phyloP scores from a whole-genome alignment of 2,329 filamentous ascomycete genomes.

The Ophiostoma ulmi region DNA sequence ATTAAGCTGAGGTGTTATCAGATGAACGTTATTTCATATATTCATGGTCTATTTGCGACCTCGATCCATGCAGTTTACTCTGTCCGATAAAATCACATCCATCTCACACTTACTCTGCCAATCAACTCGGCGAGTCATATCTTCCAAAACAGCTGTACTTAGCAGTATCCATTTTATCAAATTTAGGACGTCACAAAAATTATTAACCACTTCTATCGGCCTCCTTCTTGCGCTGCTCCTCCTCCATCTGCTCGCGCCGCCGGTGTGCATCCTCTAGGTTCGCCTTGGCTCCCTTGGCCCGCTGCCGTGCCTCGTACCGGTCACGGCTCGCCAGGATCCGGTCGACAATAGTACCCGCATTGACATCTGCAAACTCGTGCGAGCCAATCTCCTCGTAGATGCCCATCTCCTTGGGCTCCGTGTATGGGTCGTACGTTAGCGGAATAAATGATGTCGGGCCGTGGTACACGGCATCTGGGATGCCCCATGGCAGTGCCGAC shows the following conservation, averaged over 20 bases:
- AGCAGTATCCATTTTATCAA: background rate
- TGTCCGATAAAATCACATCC: no score
- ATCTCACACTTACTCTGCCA: no score
- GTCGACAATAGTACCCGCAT: constrained; percentile 85
- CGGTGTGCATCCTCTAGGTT: constrained; percentile 64
- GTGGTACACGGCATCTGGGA: constrained; percentile 81
- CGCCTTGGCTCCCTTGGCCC: constrained; percentile 83
- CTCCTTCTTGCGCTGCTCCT: constrained; percentile 44
- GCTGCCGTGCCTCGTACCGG: constrained; percentile 86
- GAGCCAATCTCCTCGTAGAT: constrained; percentile 74
- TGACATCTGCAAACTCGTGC: constrained; percentile 81
- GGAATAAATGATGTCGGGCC: constrained; percentile 92
- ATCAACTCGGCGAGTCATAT: no score
- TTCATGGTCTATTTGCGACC: no score
- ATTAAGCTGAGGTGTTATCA: no score
- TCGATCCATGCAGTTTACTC: no score
- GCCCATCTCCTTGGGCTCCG: constrained; percentile 70
- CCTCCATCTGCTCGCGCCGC: constrained; percentile 57
- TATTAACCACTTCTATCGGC: background rate
- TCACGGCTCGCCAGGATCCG: constrained; percentile 82
- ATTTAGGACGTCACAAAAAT: background rate
- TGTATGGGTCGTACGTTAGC: constrained; percentile 73
- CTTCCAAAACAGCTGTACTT: background rate
- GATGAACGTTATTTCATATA: no score
- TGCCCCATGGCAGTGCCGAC: constrained; percentile 64